These are phyloP conservation scores for Thuidium tamariscinum DNA, from an alignment of 225 moss, liverwort and hornwort genomes.

Conservation along the genomic window DNA sequence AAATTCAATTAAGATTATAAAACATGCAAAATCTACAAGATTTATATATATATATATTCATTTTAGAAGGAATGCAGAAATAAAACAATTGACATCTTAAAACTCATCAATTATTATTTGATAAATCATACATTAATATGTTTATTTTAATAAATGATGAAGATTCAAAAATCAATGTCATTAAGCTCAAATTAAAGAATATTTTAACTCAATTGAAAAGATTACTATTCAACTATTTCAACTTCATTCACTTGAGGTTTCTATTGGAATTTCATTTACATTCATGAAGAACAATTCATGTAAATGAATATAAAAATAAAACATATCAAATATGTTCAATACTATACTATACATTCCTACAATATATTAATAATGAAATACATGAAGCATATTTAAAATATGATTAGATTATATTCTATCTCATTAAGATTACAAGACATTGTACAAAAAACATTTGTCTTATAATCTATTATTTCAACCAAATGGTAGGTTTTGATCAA, in stretches of 20 bases:
- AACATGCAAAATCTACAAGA: background rate
- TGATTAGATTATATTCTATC: background rate
- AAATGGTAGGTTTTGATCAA: background rate
- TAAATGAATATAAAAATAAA: background rate
- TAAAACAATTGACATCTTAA: background rate
- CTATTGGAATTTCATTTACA: background rate
- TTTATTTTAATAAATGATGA: background rate
- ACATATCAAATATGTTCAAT: background rate
- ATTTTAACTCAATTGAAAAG: no score
- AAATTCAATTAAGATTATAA: background rate
- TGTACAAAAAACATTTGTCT: no score
- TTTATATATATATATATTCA: no score
- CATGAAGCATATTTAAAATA: background rate
- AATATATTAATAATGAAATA: no score
- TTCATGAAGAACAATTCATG: background rate
- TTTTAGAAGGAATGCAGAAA: background rate
- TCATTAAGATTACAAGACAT: background rate
- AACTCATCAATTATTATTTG: background rate
- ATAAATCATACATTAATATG: background rate
- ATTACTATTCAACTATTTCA: background rate
- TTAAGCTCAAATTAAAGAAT: no score
- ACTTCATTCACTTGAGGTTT: background rate
- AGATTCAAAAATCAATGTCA: background rate
- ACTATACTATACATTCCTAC: fast-evolving
- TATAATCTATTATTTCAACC: background rate